Conservation (phyloP, 371 early-diverging fungal species). For the Mucor sp. region DNA sequence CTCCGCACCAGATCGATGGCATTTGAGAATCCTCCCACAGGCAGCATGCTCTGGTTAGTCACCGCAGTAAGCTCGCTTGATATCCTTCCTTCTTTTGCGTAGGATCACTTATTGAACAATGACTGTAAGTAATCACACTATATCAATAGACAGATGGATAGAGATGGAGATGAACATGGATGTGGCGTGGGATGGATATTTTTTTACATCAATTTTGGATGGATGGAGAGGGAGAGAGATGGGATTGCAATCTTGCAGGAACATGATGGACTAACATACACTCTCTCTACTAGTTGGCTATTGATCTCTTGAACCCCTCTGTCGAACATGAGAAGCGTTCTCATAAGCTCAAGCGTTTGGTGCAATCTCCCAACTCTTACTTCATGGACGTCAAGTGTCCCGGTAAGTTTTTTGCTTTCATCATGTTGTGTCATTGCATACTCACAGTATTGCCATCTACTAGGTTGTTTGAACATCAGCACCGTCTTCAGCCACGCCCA, state of each 20-base stretch:
- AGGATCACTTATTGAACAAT: constrained; percentile 29
- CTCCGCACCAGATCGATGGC: neutral
- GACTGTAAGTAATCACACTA: constrained; percentile 14
- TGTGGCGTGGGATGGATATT: neutral
- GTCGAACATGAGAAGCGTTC: constrained; percentile 89
- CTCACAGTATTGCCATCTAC: neutral
- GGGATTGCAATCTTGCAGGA: neutral
- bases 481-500: constrained; percentile 99
- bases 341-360: constrained; percentile 99
- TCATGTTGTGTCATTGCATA: neutral
- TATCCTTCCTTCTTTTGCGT: constrained; percentile 21
- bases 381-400: constrained; percentile 99
- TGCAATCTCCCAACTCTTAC: constrained; percentile 99
- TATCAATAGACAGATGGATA: neutral
- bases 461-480: constrained; percentile 95
- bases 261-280: neutral
- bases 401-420: constrained; percentile 51
- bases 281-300: constrained; percentile 76
- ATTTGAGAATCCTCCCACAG: neutral
- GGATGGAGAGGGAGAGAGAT: neutral
- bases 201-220: neutral
- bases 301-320: constrained; percentile 98
- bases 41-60: neutral
- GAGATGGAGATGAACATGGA: neutral
- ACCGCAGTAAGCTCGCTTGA: constrained; percentile 1